Base-by-base conservation (phyloP, 2,329 filamentous ascomycete species). In the Knufia petricola region DNA sequence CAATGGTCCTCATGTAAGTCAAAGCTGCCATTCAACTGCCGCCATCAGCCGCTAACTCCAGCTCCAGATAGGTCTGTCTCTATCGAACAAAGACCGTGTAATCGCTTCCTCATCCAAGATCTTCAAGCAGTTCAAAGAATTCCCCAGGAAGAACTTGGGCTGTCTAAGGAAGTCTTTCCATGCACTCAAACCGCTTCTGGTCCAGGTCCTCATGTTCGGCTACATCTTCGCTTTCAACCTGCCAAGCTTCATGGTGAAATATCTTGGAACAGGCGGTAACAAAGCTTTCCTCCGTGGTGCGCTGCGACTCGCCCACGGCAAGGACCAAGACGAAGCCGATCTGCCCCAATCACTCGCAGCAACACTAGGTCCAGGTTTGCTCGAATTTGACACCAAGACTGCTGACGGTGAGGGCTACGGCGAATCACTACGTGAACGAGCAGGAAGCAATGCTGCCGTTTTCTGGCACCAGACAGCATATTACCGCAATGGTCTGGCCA, bases 181-280 rank as follows among this genome's bases (percentile, higher is more conserved):
- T 8, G 68, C 68, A 1, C 49, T 76, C n/a, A 59, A 57, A 13
- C 75, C 76, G 1, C 59, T 79, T 1, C 28, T 70, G n/a, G 61
- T 61, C 17, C 77, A 80, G 54, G 51, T 73, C 19, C 45, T 59
- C 7, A 64, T 69, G 46, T 78, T 75, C 1, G 71, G 72, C 50
- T 80, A 80, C 55, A 67, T 78, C 43, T 78, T 78, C 53, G 67
- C 66, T 12, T 73, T 79, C 61, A 68, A 72, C 36, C 62, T 79
- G 2, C 76, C 75, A 2, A 59, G 61, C 28, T 61, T 65, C 3
- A 56, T 76, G 12, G 67, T 72, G 42, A 63, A 58, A 40, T 68
- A 65, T 54, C 60, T 71, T 43, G 69, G 68, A n/a, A 65, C 59
- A 0, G 68, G 74, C n/a, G 71, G 74, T 6, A 73, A 77, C 52